phyloP scores from a whole-genome alignment of 768 basidiomycete species.

The Gautieria morchelliformis region DNA sequence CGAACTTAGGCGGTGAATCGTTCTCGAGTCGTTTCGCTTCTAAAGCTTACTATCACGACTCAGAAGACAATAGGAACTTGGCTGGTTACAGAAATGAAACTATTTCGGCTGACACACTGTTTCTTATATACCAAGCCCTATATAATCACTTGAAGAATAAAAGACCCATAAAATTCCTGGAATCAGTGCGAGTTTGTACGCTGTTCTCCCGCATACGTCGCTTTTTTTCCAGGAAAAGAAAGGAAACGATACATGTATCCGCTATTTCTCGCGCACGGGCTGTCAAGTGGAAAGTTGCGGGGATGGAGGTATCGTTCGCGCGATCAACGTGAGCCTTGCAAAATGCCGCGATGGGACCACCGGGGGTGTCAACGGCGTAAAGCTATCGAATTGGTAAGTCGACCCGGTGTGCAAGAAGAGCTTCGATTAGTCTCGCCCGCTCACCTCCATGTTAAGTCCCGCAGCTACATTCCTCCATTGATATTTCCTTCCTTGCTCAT shows the following conservation, averaged over 20 bases:
- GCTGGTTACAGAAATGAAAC: no score
- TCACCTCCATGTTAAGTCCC: constrained; percentile 27
- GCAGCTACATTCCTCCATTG: constrained; percentile 34
- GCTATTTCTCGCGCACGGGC: constrained; percentile 25
- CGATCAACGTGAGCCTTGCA: constrained; percentile 20
- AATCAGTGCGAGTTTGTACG: constrained; percentile 14
- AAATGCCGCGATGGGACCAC: constrained; percentile 29
- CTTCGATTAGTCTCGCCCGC: neutral
- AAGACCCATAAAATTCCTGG: neutral
- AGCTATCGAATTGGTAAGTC: constrained; percentile 18
- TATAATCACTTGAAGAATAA: no score
- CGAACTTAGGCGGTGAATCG: no score
- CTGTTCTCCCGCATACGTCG: constrained; percentile 24
- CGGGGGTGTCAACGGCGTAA: constrained; percentile 23
- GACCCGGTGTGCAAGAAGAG: neutral
- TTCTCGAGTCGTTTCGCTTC: no score
- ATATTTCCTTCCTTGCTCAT: constrained; percentile 24
- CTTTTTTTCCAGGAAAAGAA: constrained; percentile 33
- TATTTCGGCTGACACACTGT: no score
- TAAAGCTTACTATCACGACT: no score
- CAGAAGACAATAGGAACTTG: no score
- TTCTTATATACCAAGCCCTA: no score
- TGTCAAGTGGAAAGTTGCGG: constrained; percentile 25
- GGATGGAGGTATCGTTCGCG: constrained; percentile 15
- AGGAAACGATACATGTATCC: constrained; percentile 31